Evolutionary conservation across 75 land plant genomes (phyloP), one percentile per base, ranked within the genome.

Genomic region (Isoetes taiwanensis): DNA sequence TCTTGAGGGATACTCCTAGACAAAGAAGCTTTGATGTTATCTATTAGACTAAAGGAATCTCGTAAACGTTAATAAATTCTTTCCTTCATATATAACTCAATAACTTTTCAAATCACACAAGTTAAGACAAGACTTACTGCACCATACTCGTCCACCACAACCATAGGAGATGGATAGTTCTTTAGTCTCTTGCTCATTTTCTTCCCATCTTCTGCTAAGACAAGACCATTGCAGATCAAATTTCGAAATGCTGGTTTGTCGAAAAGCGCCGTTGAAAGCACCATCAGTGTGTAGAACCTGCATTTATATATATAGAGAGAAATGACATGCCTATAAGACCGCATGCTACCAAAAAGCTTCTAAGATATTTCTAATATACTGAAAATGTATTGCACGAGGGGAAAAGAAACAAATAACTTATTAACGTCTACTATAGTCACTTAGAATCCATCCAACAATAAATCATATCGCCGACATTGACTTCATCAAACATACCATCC

Each of bases 261-360:
- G 73, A 94, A 94, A 26, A 94, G 72, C 32, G 99, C 99, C 66
- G 99, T 94, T 12, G 99, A 81, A 37, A 94, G 55, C 38, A 94
- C 99, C 99, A 94, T 94, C 3, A 89, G 78, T 32, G 96, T 89
- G 41, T 94, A 94, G 50, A 94, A 94, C 99, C 99, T 91, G 80
- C 50, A 12, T 16, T 14, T 27, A n/a, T n/a, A n/a, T n/a, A n/a
- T n/a, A n/a, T n/a, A n/a, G n/a, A n/a, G n/a, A n/a, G n/a, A n/a
- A n/a, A n/a, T n/a, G n/a, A n/a, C n/a, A n/a, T n/a, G n/a, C n/a
- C n/a, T n/a, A n/a, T n/a, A n/a, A n/a, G n/a, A n/a, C n/a, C n/a
- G n/a, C n/a, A n/a, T n/a, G n/a, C n/a, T n/a, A n/a, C n/a, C n/a
- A n/a, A n/a, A n/a, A n/a, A 37, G 14, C 39, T 37, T 37, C 39